Percentiles rank a stretch among this genome's conserved stretches.
These are phyloP conservation scores for Fusarium longipes DNA, from an alignment of 2,329 filamentous ascomycete species.

Conservation along the genomic window DNA sequence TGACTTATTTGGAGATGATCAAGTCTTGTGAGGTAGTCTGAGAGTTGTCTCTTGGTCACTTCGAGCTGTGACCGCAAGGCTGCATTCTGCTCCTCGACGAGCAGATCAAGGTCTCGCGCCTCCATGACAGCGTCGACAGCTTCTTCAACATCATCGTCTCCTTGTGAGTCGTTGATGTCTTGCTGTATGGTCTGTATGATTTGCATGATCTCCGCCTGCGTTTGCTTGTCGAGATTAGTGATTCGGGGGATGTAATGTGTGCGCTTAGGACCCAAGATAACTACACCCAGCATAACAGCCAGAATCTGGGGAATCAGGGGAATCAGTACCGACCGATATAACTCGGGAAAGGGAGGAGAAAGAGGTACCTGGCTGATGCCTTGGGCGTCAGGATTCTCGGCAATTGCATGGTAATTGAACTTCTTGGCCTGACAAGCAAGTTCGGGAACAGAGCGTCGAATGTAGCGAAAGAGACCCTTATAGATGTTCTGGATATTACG, in stretches of 20 bases:
- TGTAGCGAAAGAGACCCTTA: slow-evolving; percentile 66
- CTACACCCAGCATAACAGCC: slow-evolving; percentile 70
- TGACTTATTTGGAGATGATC: slow-evolving; percentile 71
- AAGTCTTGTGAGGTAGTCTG: slow-evolving; percentile 68
- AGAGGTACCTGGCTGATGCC: slow-evolving; percentile 63
- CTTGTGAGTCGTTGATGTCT: slow-evolving; percentile 51
- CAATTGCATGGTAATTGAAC: slow-evolving; percentile 68
- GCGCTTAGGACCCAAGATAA: slow-evolving; percentile 68
- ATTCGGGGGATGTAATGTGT: slow-evolving; percentile 64
- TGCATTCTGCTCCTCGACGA: slow-evolving; percentile 67
- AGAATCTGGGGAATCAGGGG: slow-evolving; percentile 61
- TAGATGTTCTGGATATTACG: slow-evolving; percentile 66
- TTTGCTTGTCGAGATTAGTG: slow-evolving; percentile 54
- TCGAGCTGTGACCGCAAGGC: slow-evolving; percentile 64
- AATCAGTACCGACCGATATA: slow-evolving; percentile 6
- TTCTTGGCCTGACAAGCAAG: slow-evolving; percentile 64
- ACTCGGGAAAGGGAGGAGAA: neutral
- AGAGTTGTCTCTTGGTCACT: slow-evolving; percentile 65
- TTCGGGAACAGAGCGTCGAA: slow-evolving; percentile 63
- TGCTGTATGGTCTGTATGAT: slow-evolving; percentile 58
- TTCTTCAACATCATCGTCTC: slow-evolving; percentile 55
- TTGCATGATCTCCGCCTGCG: slow-evolving; percentile 59
- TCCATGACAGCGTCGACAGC: slow-evolving; percentile 56
- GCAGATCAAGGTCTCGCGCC: slow-evolving; percentile 64
- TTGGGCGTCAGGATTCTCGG: slow-evolving; percentile 65